phyloP scores from a whole-genome alignment of 495 filamentous ascomycete genomes.

The Chaetomium cochliodes region DNA sequence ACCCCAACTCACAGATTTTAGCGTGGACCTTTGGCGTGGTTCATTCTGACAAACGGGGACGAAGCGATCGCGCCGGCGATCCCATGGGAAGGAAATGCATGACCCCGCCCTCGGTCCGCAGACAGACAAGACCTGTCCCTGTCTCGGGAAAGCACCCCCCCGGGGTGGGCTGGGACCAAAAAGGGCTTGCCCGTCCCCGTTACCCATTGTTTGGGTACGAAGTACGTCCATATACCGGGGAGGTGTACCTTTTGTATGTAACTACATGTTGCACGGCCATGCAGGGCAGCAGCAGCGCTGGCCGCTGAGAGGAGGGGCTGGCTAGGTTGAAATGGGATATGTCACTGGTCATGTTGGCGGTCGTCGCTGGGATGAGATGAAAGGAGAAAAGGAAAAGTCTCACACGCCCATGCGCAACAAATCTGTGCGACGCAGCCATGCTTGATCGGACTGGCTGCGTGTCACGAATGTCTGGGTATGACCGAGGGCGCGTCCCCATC shows the following conservation, averaged over 20 bases:
- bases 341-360: no score
- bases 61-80: slow-evolving; percentile 20
- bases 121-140: slow-evolving; percentile 1
- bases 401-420: slow-evolving; percentile 11
- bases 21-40: slow-evolving; percentile 4
- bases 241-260: no score
- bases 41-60: slow-evolving; percentile 15
- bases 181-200: background rate
- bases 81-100: slow-evolving; percentile 19
- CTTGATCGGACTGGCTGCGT: slow-evolving; percentile 4
- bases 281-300: no score
- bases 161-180: background rate
- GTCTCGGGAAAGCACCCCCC: slow-evolving; percentile 14
- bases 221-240: no score
- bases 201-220: background rate
- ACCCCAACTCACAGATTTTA: slow-evolving; percentile 13
- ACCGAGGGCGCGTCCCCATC: background rate
- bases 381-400: no score
- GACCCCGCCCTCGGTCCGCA: slow-evolving; percentile 25
- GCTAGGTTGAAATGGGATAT: no score
- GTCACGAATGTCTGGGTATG: background rate
- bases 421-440: slow-evolving; percentile 12
- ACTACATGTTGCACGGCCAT: no score
- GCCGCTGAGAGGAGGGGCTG: no score
- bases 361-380: no score